These are phyloP conservation scores for Hericium alpestre DNA, from an alignment of 768 basidiomycete genomes.

Conservation along the genomic window DNA sequence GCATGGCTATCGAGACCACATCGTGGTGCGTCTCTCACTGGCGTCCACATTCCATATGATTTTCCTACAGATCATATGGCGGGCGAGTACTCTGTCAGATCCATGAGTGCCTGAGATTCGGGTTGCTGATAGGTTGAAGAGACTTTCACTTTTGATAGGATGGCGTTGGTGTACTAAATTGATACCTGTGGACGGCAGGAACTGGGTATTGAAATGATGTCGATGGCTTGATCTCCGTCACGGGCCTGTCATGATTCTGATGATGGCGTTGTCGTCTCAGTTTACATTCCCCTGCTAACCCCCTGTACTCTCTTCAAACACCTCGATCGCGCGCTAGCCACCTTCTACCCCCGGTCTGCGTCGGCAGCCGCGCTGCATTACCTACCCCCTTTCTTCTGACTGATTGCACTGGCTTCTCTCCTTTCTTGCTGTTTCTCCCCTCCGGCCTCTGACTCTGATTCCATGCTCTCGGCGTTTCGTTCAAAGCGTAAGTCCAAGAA, in stretches of 20 bases:
- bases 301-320: neutral
- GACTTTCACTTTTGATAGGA: too few species aligned
- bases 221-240: neutral
- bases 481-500: conserved; percentile 13
- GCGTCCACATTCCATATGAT: too few species aligned
- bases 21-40: too few species aligned
- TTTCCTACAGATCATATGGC: too few species aligned
- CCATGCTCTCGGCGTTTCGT: conserved; percentile 10
- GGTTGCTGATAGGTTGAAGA: too few species aligned
- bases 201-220: neutral
- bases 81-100: too few species aligned
- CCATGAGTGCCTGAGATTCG: too few species aligned
- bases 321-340: neutral
- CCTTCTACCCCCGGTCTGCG: neutral
- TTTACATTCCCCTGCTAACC: neutral
- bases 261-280: neutral
- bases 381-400: neutral
- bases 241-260: too few species aligned
- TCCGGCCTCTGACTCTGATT: neutral
- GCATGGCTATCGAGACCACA: too few species aligned
- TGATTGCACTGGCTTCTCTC: neutral
- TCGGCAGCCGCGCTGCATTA: neutral
- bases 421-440: neutral
- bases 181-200: too few species aligned
- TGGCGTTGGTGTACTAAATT: too few species aligned